Conservation (phyloP, 164 flowering plant genomes). For the Tetrastigma voinierianum region DNA sequence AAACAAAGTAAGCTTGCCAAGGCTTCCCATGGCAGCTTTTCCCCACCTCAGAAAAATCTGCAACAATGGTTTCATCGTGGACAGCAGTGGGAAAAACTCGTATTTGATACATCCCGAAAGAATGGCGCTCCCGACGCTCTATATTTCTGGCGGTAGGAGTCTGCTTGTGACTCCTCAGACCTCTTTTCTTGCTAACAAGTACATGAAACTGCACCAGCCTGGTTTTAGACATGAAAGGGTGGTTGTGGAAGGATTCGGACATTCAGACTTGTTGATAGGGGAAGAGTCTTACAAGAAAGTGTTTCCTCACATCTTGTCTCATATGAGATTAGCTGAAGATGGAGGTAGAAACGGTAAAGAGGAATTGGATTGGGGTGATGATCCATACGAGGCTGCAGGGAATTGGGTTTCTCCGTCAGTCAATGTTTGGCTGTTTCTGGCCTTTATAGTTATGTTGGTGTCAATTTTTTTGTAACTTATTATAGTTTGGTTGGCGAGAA, state of each 20-base stretch:
- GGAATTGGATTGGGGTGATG: constrained; percentile 37
- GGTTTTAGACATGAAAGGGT: constrained; percentile 44
- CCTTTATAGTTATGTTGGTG: constrained; percentile 6
- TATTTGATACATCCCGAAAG: constrained; percentile 59
- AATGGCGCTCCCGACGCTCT: constrained; percentile 51
- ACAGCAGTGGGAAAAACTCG: constrained; percentile 35
- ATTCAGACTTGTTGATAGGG: constrained; percentile 57
- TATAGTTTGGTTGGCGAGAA: no score
- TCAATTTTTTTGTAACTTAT: neutral
- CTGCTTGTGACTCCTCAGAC: constrained; percentile 53
- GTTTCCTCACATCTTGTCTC: constrained; percentile 53
- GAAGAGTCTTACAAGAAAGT: constrained; percentile 42
- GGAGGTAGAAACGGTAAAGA: constrained; percentile 20
- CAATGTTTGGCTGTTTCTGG: constrained; percentile 14
- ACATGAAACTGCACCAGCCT: constrained; percentile 68
- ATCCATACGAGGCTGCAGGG: constrained; percentile 21
- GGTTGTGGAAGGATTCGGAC: constrained; percentile 59
- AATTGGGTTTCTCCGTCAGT: constrained; percentile 20
- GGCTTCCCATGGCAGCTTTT: constrained; percentile 53
- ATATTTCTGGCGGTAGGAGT: constrained; percentile 51
- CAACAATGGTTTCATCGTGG: constrained; percentile 46
- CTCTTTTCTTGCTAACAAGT: constrained; percentile 53
- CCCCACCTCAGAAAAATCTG: constrained; percentile 61
- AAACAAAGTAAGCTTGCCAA: constrained; percentile 34
- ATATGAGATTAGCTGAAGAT: constrained; percentile 31